Evolutionary conservation across 441 rosid genomes (phyloP).

Genomic region (Arabidopsis hybrid): DNA sequence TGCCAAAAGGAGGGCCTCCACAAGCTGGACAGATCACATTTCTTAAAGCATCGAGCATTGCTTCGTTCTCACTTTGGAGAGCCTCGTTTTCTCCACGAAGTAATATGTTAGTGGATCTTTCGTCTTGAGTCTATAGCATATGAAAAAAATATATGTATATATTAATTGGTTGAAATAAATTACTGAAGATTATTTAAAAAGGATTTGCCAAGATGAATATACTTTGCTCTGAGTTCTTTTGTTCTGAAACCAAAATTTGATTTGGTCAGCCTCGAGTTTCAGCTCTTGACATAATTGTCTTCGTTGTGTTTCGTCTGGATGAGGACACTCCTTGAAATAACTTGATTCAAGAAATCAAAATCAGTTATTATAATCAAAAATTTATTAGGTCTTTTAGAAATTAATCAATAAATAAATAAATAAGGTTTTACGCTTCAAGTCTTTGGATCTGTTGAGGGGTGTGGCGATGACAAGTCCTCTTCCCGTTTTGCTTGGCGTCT

Average conservation of each 20-base stretch:
- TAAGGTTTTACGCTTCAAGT: constrained; percentile 64
- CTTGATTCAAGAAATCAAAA: constrained; percentile 38
- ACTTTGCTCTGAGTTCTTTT: constrained; percentile 83
- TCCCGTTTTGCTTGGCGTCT: constrained; percentile 39
- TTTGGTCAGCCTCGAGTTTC: constrained; percentile 57
- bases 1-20: constrained; percentile 71
- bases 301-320: constrained; percentile 70
- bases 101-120: constrained; percentile 52
- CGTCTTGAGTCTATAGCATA: constrained; percentile 56
- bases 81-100: constrained; percentile 71
- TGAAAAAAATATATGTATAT: background rate
- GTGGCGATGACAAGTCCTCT: constrained; percentile 58
- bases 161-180: background rate
- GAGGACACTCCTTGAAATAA: constrained; percentile 68
- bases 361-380: background rate
- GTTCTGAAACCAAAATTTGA: constrained; percentile 92
- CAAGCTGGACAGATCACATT: constrained; percentile 68
- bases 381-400: background rate
- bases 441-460: constrained; percentile 53
- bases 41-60: constrained; percentile 61
- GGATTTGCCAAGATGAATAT: constrained; percentile 1
- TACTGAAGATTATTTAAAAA: background rate
- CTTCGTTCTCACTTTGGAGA: constrained; percentile 57
- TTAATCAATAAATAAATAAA: background rate
- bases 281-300: constrained; percentile 54